Evolutionary conservation across 2,329 filamentous ascomycete species (phyloP).

Genomic region (Talaromyces sp.): DNA sequence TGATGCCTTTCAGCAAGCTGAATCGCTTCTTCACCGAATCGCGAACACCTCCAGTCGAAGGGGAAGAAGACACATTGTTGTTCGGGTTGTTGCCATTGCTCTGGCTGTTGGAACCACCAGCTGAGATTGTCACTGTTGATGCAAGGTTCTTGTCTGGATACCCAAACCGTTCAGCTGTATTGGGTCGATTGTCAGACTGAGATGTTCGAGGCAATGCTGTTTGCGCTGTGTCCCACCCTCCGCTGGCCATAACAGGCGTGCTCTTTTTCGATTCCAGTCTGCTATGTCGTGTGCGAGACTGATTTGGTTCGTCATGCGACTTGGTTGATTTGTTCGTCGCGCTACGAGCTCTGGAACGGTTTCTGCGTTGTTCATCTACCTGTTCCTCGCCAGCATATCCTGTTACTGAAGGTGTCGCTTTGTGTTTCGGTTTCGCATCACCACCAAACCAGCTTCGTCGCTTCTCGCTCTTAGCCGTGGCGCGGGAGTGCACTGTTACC

Average conservation of each 20-base stretch:
- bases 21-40: slow-evolving; percentile 74
- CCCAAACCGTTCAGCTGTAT: slow-evolving; percentile 32
- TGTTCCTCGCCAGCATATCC: slow-evolving; percentile 4
- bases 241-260: slow-evolving; percentile 14
- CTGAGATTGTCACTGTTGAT: slow-evolving; percentile 10
- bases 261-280: slow-evolving; percentile 22
- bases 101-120: slow-evolving; percentile 31
- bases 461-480: slow-evolving; percentile 38
- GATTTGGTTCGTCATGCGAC: slow-evolving; percentile 9
- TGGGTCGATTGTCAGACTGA: slow-evolving; percentile 34
- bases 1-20: slow-evolving; percentile 69
- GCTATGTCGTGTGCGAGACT: slow-evolving; percentile 21
- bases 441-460: slow-evolving; percentile 43
- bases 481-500: slow-evolving; percentile 39
- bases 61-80: neutral
- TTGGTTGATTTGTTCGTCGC: slow-evolving; percentile 20
- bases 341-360: slow-evolving; percentile 22
- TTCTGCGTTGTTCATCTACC: slow-evolving; percentile 25
- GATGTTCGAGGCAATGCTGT: slow-evolving; percentile 36
- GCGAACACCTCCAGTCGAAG: slow-evolving; percentile 39
- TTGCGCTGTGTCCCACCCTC: slow-evolving; percentile 32
- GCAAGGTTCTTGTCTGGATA: slow-evolving; percentile 20
- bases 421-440: slow-evolving; percentile 34
- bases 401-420: slow-evolving; percentile 9
- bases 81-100: slow-evolving; percentile 29